These are phyloP conservation scores for Irpex rosettiformis DNA, from an alignment of 1,284 basidiomycete genomes.

Conservation along the genomic window DNA sequence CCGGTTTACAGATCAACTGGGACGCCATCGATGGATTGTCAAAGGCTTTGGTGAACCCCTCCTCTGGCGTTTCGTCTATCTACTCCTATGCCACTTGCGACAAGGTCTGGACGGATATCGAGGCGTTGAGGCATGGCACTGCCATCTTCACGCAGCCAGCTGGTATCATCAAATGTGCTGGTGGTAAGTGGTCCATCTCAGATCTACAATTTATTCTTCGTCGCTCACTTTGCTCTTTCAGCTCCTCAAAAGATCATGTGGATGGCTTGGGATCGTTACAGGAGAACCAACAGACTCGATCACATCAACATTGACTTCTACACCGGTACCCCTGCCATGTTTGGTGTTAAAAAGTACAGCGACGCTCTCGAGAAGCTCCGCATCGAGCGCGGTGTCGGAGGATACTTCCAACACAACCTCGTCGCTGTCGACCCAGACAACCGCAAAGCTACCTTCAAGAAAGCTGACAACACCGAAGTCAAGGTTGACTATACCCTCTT, in stretches of 20 bases:
- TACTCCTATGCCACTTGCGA: conserved; percentile 89
- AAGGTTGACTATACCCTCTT: conserved; percentile 80
- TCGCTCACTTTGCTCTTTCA: conserved; percentile 25
- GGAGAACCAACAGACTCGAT: conserved; percentile 52
- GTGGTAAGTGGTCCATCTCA: conserved; percentile 49
- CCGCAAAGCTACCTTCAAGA: conserved; percentile 84
- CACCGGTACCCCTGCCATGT: conserved; percentile 95
- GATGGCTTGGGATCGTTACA: conserved; percentile 86
- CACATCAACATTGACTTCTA: conserved; percentile 79
- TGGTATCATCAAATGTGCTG: conserved; percentile 94
- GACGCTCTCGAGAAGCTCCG: conserved; percentile 82
- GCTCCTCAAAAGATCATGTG: conserved; percentile 94
- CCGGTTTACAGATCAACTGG: conserved; percentile 88
- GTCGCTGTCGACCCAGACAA: conserved; percentile 67
- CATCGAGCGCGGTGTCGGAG: conserved; percentile 76
- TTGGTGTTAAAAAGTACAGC: conserved; percentile 88
- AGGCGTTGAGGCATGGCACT: conserved; percentile 71
- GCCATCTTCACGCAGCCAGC: conserved; percentile 96
- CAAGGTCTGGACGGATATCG: conserved; percentile 82
- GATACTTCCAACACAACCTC: conserved; percentile 83
- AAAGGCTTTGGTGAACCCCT: conserved; percentile 73
- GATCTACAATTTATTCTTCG: neutral
- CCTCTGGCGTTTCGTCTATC: conserved; percentile 88
- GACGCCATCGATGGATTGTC: conserved; percentile 75
- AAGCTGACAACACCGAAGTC: conserved; percentile 57